phyloP scores from a whole-genome alignment of 2,329 filamentous ascomycete species.

The Epichloe gansuensis region DNA sequence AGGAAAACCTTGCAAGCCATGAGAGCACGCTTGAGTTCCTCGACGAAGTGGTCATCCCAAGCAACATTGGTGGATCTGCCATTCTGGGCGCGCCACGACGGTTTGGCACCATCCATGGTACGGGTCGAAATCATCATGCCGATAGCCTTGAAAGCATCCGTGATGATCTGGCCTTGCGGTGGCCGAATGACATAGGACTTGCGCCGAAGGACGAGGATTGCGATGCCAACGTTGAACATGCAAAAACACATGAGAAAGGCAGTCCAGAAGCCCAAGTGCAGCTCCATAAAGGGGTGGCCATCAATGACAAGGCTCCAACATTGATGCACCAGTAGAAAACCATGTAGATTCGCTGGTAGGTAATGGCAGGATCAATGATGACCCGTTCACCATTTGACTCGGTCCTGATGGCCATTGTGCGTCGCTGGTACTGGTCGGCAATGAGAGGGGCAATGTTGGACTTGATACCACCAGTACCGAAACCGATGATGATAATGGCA shows the following conservation, averaged over 20 bases:
- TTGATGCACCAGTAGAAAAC: conserved; percentile 68
- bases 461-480: conserved; percentile 60
- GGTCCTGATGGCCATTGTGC: conserved; percentile 35
- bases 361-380: conserved; percentile 54
- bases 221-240: conserved; percentile 50
- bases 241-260: conserved; percentile 46
- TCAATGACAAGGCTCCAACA: conserved; percentile 54
- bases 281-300: conserved; percentile 60
- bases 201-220: conserved; percentile 34
- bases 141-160: conserved; percentile 45
- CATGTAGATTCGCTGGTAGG: conserved; percentile 59
- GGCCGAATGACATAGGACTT: conserved; percentile 39
- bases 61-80: conserved; percentile 29
- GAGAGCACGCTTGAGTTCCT: conserved; percentile 54
- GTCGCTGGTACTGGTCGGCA: conserved; percentile 53
- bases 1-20: conserved; percentile 62
- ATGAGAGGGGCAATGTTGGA: conserved; percentile 48
- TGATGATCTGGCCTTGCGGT: conserved; percentile 50
- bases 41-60: conserved; percentile 61
- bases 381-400: conserved; percentile 43
- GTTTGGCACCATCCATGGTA: conserved; percentile 52
- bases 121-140: conserved; percentile 26
- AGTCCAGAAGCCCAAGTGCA: conserved; percentile 54
- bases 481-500: conserved; percentile 49
- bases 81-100: conserved; percentile 46